Evolutionary conservation across 306 rosid species (phyloP), one percentile per base, ranked within the genome.

Genomic region (Gillenia trifoliata): DNA sequence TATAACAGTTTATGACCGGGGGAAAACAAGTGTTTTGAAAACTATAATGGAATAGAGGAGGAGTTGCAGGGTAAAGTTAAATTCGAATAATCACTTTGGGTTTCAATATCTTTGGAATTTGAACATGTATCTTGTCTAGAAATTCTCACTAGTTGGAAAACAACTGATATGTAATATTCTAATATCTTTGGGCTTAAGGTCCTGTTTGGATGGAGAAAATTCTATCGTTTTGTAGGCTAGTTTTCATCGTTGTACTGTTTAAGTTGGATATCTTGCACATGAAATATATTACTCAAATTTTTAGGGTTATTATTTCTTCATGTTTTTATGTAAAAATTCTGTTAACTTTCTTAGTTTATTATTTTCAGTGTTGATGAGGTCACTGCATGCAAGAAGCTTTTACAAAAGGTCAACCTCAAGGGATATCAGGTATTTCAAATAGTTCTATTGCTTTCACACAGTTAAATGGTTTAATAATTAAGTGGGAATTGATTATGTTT

Each of bases 401-500:
- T 94, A 65, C 83, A 86, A 69, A 90, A 74, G 84, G 89, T 77
- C 28, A 85, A 82, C 70, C 88, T 94, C 64, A 40, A 82, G 83
- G 97, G 87, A 66, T 94, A 86, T 86, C 99, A 94, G 97, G 99
- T 92, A 86, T 33, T 68, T 50, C 16, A 20, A 65, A 25, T 40
- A 49, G 22, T 66, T 74, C 16, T 36, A 62, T 19, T 77, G 64
- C n/a, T 31, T 70, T 68, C 25, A 13, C 49, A 23, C 64, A 8
- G 8, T n/a, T 23, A 6, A 63, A 23, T 6, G 34, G 41, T 74
- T 61, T 30, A 30, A 31, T 20, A 8, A 56, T 55, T 29, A 29
- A 55, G 50, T 28, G 23, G 36, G 41, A 78, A 78, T 38, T 56
- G 23, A 19, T 45, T 30, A 9, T 38, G 10, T 68, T 68, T 28